Base-by-base conservation (phyloP, 306 rosid species). In the Carpinus viminea region DNA sequence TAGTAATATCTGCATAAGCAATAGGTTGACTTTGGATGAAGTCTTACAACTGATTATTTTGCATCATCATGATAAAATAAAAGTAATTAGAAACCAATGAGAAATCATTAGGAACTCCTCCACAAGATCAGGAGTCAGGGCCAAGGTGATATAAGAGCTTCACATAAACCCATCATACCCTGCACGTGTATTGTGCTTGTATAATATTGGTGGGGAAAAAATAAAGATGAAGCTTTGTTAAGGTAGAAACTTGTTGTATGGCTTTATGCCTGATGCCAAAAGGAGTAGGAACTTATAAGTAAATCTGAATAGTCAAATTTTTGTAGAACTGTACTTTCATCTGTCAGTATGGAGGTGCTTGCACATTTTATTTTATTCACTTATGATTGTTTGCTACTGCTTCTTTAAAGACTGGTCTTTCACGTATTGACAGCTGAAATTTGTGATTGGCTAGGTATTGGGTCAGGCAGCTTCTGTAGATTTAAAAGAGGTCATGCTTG, bases 401-500 rank as follows among this genome's bases (percentile, higher is more conserved):
- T 78, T 48, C 10, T 75, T n/a, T n/a, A 38, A 61, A 69, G 56
- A 73, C 46, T 79, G 36, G 21, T 68, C 52, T 61, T 74, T 77
- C 76, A 75, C 66, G 43, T 85, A 74, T 75, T 86, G 76, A 87
- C 77, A 48, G 43, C 71, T 84, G 84, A 75, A 76, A 59, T 81
- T 73, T 84, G 72, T 83, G 76, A 59, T 79, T 85, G 80, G 73
- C 24, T 88, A 85, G 90, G 88, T 79, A 75, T 57, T 82, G 55
- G 82, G 59, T 61, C 85, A 70, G 73, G 85, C 74, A 64, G 78
- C 83, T 75, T 80, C 90, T 80, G 79, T 76, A 73, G 87, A 86
- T 70, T 70, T 50, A 62, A 86, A 87, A 66, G 87, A 78, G 71
- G 77, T 77, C 84, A 53, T 87, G 85, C 89, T 84, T 81, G 73